Percentiles rank a stretch among this genome's conserved stretches.
phyloP scores from a whole-genome alignment of 2,329 filamentous ascomycete genomes.

The Huntiella abstrusa region DNA sequence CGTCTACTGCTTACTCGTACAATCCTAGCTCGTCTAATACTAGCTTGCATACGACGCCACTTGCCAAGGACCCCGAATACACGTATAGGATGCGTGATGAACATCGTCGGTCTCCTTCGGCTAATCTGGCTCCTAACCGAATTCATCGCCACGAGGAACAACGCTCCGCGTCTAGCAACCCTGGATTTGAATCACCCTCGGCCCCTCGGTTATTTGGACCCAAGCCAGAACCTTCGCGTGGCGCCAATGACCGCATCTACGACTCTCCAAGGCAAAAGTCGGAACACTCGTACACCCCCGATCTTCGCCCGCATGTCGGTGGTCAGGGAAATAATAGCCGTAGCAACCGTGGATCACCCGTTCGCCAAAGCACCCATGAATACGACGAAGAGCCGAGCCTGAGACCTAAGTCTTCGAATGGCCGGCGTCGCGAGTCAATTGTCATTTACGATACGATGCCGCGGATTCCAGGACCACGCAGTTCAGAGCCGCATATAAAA shows the following conservation, averaged over 20 bases:
- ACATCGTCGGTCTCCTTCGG: constrained; percentile 5
- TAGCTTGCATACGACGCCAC: background rate
- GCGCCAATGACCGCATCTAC: constrained; percentile 1
- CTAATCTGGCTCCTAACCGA: background rate
- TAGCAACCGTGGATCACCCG: constrained; percentile 5
- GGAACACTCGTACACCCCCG: constrained; percentile 2
- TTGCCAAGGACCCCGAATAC: constrained; percentile 3
- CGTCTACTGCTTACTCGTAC: constrained; percentile 2
- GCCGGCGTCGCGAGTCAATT: constrained; percentile 3
- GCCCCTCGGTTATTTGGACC: constrained; percentile 9
- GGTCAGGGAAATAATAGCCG: background rate
- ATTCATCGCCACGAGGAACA: constrained; percentile 6
- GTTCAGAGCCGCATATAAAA: constrained; percentile 3
- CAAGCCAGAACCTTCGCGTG: constrained; percentile 8
- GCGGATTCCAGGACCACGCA: constrained; percentile 6
- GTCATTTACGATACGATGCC: constrained; percentile 7
- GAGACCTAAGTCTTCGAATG: constrained; percentile 7
- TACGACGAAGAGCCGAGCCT: constrained; percentile 1
- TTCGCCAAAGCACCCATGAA: background rate
- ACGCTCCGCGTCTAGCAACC: constrained; percentile 7
- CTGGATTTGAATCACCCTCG: constrained; percentile 4
- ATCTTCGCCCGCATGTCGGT: constrained; percentile 1
- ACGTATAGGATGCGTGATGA: constrained; percentile 3
- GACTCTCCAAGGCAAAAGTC: constrained; percentile 4
- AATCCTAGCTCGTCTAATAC: constrained; percentile 5